phyloP scores from a whole-genome alignment of 805 yeast genomes.

The Soucietia sequanensis region DNA sequence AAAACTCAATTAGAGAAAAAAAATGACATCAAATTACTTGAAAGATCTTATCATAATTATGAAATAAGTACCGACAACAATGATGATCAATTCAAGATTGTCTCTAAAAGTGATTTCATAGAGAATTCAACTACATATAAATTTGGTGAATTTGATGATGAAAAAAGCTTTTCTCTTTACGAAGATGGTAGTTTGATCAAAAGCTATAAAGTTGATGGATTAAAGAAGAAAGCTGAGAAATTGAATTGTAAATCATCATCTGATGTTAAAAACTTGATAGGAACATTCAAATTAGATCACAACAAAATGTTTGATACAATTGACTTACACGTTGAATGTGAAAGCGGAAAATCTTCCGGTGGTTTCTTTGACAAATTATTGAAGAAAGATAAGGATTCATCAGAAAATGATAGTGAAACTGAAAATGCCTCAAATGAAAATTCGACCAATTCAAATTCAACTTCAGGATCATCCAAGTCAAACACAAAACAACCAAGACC shows the following conservation, averaged over 20 bases:
- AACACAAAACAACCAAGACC: constrained; percentile 25
- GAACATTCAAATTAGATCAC: constrained; percentile 43
- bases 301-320: constrained; percentile 51
- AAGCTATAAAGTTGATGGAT: constrained; percentile 22
- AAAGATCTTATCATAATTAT: constrained; percentile 52
- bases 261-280: constrained; percentile 29
- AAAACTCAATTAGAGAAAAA: constrained; percentile 68
- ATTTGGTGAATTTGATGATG: constrained; percentile 32
- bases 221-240: constrained; percentile 25
- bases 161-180: constrained; percentile 30
- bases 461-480: constrained; percentile 12
- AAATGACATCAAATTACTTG: constrained; percentile 55
- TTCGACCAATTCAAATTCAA: constrained; percentile 15
- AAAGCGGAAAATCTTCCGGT: constrained; percentile 14
- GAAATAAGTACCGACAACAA: constrained; percentile 31
- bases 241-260: constrained; percentile 39
- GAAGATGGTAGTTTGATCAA: constrained; percentile 39
- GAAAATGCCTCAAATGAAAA: constrained; percentile 12
- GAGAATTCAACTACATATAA: constrained; percentile 33
- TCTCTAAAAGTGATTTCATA: constrained; percentile 46
- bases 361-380: constrained; percentile 24
- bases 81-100: constrained; percentile 30
- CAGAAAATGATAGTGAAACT: constrained; percentile 6
- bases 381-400: constrained; percentile 21
- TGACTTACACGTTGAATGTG: constrained; percentile 47